A percentile compares a stretch with the other conserved stretches of the same genome.
Evolutionary conservation across 495 filamentous ascomycete species (phyloP).

Genomic region (Penicillium dipodomyicola): DNA sequence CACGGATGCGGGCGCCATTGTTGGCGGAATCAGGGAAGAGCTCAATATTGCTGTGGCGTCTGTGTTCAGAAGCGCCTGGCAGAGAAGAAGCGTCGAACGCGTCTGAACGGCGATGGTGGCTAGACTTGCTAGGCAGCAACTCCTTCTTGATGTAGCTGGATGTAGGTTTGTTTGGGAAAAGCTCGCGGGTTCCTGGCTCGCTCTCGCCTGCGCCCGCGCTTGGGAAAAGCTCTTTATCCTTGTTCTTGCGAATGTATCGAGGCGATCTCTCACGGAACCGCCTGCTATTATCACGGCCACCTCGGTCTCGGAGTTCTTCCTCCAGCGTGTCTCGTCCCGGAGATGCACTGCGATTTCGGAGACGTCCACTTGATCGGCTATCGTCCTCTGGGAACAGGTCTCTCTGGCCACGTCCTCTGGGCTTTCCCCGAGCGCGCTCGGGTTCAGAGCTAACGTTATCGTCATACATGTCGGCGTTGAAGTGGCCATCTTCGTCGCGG

Average conservation of each 20-base stretch:
- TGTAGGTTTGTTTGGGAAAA: constrained; percentile 50
- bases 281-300: constrained; percentile 30
- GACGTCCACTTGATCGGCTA: constrained; percentile 37
- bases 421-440: constrained; percentile 29
- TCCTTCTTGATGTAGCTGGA: constrained; percentile 58
- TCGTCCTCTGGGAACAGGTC: constrained; percentile 54
- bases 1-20: constrained; percentile 60
- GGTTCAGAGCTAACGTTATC: constrained; percentile 45
- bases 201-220: constrained; percentile 6
- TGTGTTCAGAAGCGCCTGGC: constrained; percentile 1
- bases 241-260: constrained; percentile 31
- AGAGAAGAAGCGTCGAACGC: constrained; percentile 54
- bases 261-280: constrained; percentile 48
- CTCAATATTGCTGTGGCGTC: constrained; percentile 40
- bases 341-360: constrained; percentile 69
- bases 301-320: constrained; percentile 47
- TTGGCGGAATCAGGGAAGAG: constrained; percentile 37
- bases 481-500: constrained; percentile 51
- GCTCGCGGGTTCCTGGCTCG: constrained; percentile 36
- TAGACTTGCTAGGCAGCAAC: constrained; percentile 64
- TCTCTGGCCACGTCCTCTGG: constrained; percentile 31
- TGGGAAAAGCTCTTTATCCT: constrained; percentile 49
- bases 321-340: constrained; percentile 62
- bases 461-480: constrained; percentile 77
- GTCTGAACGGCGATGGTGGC: constrained; percentile 62